Percentiles rank a stretch among this genome's conserved stretches.
Conservation (phyloP, 176 grass and related monocot species). For the Elymus sibiricus region DNA sequence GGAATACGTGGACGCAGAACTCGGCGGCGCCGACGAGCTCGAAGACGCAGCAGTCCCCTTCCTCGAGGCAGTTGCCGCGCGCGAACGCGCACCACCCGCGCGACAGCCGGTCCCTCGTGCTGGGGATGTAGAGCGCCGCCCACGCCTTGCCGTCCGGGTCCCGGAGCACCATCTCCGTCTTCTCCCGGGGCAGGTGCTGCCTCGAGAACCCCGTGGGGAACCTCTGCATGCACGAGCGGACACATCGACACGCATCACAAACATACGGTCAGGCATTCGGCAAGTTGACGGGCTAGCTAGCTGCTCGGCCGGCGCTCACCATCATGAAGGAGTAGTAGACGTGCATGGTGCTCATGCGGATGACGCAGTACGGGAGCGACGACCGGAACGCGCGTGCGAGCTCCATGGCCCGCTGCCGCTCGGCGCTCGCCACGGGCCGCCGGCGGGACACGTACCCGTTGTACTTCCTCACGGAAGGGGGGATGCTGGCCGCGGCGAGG, state of each 20-base stretch:
- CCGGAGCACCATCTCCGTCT: constrained; percentile 50
- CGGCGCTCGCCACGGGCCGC: constrained; percentile 40
- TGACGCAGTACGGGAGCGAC: constrained; percentile 62
- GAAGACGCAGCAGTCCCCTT: constrained; percentile 84
- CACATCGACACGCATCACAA: neutral
- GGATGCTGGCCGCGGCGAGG: constrained; percentile 21
- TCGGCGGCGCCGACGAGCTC: constrained; percentile 54
- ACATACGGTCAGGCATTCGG: too few relatives aligned
- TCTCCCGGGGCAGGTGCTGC: constrained; percentile 53
- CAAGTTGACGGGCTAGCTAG: too few relatives aligned
- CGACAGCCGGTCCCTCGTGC: constrained; percentile 50
- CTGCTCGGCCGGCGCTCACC: constrained; percentile 22
- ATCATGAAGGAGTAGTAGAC: constrained; percentile 65
- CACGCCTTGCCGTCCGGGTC: constrained; percentile 52
- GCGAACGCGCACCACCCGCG: constrained; percentile 73
- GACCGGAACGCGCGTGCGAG: constrained; percentile 69
- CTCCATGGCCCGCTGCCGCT: constrained; percentile 56
- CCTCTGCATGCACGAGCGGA: constrained; percentile 41
- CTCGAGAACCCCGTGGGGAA: constrained; percentile 72
- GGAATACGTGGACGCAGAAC: constrained; percentile 73
- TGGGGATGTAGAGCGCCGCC: constrained; percentile 59
- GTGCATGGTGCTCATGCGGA: constrained; percentile 65
- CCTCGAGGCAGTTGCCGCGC: constrained; percentile 69
- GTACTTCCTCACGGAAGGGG: constrained; percentile 10
- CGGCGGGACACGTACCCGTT: constrained; percentile 54